Conservation (phyloP, 2,329 filamentous ascomycete genomes). For the Kalmusia sp. region DNA sequence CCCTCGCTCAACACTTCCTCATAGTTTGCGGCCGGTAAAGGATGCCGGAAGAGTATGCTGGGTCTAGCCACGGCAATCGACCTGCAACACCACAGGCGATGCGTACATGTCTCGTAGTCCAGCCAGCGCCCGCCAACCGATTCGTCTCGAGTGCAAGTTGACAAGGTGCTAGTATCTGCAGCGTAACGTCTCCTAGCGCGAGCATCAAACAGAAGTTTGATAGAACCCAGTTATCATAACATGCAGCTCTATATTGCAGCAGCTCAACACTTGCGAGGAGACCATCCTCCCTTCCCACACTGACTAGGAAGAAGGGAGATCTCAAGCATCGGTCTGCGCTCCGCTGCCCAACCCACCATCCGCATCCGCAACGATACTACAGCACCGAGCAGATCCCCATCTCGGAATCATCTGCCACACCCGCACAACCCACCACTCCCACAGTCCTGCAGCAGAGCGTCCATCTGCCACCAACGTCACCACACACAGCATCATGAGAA, state of each 20-base stretch:
- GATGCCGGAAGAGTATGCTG: too few relatives aligned
- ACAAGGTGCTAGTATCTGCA: slow-evolving; percentile 1
- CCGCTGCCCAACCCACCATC: not conserved
- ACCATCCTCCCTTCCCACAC: not conserved
- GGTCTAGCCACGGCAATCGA: not conserved
- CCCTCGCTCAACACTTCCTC: too few relatives aligned
- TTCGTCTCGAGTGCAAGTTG: not conserved
- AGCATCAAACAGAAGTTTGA: not conserved
- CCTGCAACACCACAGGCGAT: not conserved
- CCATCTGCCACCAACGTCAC: slow-evolving; percentile 19
- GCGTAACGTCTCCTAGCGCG: slow-evolving; percentile 4
- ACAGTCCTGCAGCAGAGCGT: not conserved
- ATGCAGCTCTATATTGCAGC: not conserved
- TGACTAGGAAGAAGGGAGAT: too few relatives aligned
- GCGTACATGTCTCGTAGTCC: not conserved
- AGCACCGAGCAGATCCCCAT: slow-evolving; percentile 9
- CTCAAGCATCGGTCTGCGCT: slow-evolving; percentile 4
- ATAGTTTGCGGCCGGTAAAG: too few relatives aligned
- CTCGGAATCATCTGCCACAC: slow-evolving; percentile 16
- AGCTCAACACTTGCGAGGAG: slow-evolving; percentile 1
- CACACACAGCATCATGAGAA: slow-evolving; percentile 5
- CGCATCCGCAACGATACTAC: not conserved
- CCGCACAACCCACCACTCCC: slow-evolving; percentile 12
- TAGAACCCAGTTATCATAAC: not conserved
- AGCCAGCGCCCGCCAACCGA: not conserved